Conservation (phyloP, 768 basidiomycete species). For the Hypsizygus marmoreus region DNA sequence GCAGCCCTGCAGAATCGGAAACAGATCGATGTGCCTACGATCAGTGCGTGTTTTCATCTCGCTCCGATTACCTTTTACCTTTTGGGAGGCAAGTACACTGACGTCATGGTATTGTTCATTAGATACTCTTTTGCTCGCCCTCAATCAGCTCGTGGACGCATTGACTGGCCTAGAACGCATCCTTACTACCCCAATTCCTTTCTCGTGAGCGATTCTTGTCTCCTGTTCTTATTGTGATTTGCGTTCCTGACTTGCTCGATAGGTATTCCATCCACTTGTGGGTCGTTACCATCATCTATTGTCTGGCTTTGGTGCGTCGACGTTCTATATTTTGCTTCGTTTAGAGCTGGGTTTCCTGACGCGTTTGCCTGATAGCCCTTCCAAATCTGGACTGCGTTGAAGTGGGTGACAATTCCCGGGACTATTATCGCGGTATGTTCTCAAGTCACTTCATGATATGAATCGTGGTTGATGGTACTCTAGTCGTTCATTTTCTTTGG, state of each 20-base stretch:
- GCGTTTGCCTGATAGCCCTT: constrained; percentile 49
- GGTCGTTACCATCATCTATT: constrained; percentile 63
- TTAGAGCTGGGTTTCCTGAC: too few relatives aligned
- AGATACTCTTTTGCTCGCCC: constrained; percentile 49
- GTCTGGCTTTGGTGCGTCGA: constrained; percentile 53
- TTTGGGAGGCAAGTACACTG: not conserved
- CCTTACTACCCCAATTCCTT: constrained; percentile 75
- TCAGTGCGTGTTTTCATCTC: constrained; percentile 41
- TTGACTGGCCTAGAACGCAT: constrained; percentile 73
- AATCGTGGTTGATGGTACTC: constrained; percentile 2
- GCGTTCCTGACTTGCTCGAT: constrained; percentile 1
- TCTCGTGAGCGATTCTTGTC: constrained; percentile 48
- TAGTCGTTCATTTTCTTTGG: constrained; percentile 74
- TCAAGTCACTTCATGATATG: constrained; percentile 4
- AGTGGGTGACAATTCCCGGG: constrained; percentile 67
- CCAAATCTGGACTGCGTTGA: constrained; percentile 56
- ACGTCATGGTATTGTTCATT: not conserved
- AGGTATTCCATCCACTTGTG: constrained; percentile 73
- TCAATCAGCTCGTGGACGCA: constrained; percentile 62
- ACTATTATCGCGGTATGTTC: constrained; percentile 50
- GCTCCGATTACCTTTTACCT: constrained; percentile 1
- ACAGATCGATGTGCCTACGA: constrained; percentile 58
- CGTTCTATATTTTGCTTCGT: not conserved
- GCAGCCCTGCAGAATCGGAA: constrained; percentile 60
- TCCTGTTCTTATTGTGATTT: not conserved